Percentiles rank a stretch among this genome's conserved stretches.
Evolutionary conservation across 2,329 filamentous ascomycete genomes (phyloP).

Genomic region (Diaporthe nobilis): DNA sequence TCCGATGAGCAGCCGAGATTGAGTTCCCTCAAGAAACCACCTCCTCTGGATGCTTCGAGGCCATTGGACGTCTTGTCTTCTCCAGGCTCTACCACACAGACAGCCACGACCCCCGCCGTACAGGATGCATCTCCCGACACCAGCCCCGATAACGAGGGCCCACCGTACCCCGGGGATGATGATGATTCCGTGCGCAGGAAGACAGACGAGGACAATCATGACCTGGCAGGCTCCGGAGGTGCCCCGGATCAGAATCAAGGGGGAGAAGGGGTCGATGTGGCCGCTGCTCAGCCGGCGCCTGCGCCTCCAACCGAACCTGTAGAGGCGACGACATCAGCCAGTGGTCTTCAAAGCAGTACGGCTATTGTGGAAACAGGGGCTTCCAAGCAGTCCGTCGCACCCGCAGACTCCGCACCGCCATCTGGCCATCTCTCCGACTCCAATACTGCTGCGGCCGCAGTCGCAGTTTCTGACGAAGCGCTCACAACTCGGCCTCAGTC

Average conservation of each 20-base stretch:
- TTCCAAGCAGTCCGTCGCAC: neutral
- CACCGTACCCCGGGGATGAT: slow-evolving; percentile 65
- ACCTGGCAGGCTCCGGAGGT: slow-evolving; percentile 39
- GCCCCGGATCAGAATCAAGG: slow-evolving; percentile 42
- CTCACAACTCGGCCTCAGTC: slow-evolving; percentile 7
- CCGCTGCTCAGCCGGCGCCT: slow-evolving; percentile 55
- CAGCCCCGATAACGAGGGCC: slow-evolving; percentile 78
- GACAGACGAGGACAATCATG: slow-evolving; percentile 48
- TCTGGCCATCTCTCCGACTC: neutral
- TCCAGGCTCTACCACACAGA: slow-evolving; percentile 78
- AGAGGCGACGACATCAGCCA: slow-evolving; percentile 44
- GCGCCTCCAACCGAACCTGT: slow-evolving; percentile 62
- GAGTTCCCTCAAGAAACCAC: slow-evolving; percentile 51
- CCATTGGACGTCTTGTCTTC: slow-evolving; percentile 65
- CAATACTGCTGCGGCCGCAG: neutral
- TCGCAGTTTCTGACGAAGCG: neutral
- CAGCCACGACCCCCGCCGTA: slow-evolving; percentile 79
- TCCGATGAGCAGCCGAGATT: slow-evolving; percentile 47
- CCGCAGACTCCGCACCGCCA: neutral
- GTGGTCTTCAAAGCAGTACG: neutral
- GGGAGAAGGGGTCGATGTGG: slow-evolving; percentile 13
- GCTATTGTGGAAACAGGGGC: neutral
- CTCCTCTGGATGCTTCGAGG: slow-evolving; percentile 53
- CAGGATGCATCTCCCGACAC: slow-evolving; percentile 80
- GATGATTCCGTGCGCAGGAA: slow-evolving; percentile 61